Base-by-base conservation (phyloP, 2,329 filamentous ascomycete species). In the Ophiocordyceps polyrhachis-furcata region DNA sequence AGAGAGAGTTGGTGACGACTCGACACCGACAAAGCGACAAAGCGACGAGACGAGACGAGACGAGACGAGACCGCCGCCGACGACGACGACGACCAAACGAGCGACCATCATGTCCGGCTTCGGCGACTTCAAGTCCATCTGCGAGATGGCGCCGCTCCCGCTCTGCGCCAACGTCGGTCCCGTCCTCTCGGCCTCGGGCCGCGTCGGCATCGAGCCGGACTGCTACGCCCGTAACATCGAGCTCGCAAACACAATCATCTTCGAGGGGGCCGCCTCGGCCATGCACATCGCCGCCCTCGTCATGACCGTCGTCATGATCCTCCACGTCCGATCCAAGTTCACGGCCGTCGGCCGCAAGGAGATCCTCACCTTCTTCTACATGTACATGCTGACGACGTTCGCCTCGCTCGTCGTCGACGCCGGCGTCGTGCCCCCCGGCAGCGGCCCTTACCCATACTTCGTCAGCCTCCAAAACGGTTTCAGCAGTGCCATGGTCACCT, bases 241-340 rank as follows among this genome's bases (percentile, higher is more conserved):
- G 64, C 65, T 96, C 52, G 91, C 88, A 53, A 98, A 98, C 67
- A 98, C 91, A 38, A 89, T 96, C 66, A 98, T 98, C 58, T 98
- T 98, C 61, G 80, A 96, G 65, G 85, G 81, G 58, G 91, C 88
- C 25, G 79, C 87, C 20, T 85, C 84, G 49, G 87, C 89, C 58
- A 84, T 91, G 66, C 91, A 98, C 63, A 96, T 98, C 52, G 68
- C 83, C 46, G 85, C 89, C 14, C 69, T 98, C 48, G 69, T 79
- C 54, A 95, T 98, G 89, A 93, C 87, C 4, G 83, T 89, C 9
- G 81, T 94, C 56, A 98, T 98, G 91, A 87, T 98, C 49, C 71
- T 98, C 51, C 91, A 98, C 62, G 84, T 98, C 50, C 77, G 91
- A 55, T 89, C 85, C 55, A 98, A 98, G 66, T 98, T 98, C 63